phyloP scores from a whole-genome alignment of 192 early-diverging fungal species.

The Rhizoclosmatium globosum region DNA sequence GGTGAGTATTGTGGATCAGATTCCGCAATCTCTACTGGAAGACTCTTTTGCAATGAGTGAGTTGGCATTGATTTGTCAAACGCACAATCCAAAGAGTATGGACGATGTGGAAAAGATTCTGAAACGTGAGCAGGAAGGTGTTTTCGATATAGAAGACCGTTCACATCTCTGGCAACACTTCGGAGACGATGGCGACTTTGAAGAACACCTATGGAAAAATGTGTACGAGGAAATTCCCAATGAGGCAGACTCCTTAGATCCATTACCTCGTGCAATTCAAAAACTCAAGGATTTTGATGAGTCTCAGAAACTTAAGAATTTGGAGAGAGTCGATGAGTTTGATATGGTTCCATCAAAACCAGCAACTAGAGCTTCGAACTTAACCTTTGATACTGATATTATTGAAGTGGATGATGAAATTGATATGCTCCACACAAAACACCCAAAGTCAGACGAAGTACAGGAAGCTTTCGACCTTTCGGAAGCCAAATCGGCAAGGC shows the following conservation, averaged over 20 bases:
- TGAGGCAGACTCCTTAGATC: too few species aligned
- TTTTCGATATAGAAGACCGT: too few species aligned
- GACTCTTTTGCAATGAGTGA: background rate
- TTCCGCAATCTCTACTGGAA: background rate
- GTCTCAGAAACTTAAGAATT: background rate
- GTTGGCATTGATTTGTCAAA: background rate
- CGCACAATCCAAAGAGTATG: background rate
- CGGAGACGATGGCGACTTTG: too few species aligned
- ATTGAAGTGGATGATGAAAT: background rate
- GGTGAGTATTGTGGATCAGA: background rate
- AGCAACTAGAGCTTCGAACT: background rate
- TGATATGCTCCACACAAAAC: background rate
- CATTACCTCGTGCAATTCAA: too few species aligned
- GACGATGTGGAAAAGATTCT: background rate
- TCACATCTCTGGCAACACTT: too few species aligned
- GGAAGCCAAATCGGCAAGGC: background rate
- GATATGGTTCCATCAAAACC: background rate
- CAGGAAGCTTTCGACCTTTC: background rate
- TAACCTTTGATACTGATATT: background rate
- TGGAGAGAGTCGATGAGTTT: background rate
- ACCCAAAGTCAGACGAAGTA: too few species aligned
- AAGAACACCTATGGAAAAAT: too few species aligned
- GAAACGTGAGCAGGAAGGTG: background rate
- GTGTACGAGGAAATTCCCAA: too few species aligned
- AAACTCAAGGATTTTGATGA: background rate